These are phyloP conservation scores for Fusarium sp. DNA, from an alignment of 2,329 filamentous ascomycete species.

Conservation along the genomic window DNA sequence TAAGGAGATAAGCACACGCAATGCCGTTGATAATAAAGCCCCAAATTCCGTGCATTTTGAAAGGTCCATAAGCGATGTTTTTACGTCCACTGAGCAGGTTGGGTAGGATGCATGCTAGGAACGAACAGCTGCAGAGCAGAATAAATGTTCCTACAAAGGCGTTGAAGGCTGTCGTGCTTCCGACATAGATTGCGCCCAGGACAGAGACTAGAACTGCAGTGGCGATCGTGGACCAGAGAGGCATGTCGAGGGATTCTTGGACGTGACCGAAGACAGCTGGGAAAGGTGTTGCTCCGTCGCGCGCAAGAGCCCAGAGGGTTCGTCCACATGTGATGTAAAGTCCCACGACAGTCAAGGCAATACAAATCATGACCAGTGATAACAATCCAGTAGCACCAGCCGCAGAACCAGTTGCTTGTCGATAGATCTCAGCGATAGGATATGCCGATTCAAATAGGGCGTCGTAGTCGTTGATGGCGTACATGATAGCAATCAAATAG, in stretches of 20 bases:
- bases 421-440: constrained; percentile 76
- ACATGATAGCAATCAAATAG: constrained; percentile 67
- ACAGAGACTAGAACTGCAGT: constrained; percentile 61
- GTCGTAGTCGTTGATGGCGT: constrained; percentile 68
- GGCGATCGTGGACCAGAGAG: constrained; percentile 62
- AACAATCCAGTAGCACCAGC: constrained; percentile 65
- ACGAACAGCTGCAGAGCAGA: constrained; percentile 56
- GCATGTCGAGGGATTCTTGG: constrained; percentile 50
- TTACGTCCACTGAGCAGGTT: constrained; percentile 60
- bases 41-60: constrained; percentile 62
- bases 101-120: constrained; percentile 72
- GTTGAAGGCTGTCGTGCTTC: constrained; percentile 74
- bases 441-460: constrained; percentile 64
- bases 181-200: constrained; percentile 74
- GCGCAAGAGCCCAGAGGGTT: constrained; percentile 57
- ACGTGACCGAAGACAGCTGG: constrained; percentile 49
- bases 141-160: constrained; percentile 69
- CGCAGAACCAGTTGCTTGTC: constrained; percentile 65
- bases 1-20: constrained; percentile 68
- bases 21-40: constrained; percentile 65
- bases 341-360: constrained; percentile 53
- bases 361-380: constrained; percentile 55
- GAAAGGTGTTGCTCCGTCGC: constrained; percentile 55
- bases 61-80: constrained; percentile 64
- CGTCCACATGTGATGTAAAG: constrained; percentile 56